These are phyloP conservation scores for Maudiozyma serrabonitensis DNA, from an alignment of 805 yeast genomes.

Conservation along the genomic window DNA sequence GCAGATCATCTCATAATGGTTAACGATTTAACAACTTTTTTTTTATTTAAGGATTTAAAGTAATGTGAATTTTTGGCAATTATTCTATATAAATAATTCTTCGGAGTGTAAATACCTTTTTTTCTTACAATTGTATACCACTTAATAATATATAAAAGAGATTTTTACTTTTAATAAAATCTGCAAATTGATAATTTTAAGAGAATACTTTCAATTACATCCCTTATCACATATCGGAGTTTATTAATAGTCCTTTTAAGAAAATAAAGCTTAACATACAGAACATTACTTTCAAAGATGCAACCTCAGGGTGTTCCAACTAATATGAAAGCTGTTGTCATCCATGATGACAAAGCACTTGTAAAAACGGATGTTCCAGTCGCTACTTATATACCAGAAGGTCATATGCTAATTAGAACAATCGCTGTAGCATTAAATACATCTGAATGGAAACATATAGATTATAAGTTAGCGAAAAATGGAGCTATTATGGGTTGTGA, in stretches of 20 bases:
- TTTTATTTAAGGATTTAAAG: too few species aligned
- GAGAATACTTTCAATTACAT: too few species aligned
- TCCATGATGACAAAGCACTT: slow-evolving; percentile 27
- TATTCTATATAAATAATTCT: too few species aligned
- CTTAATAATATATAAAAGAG: too few species aligned
- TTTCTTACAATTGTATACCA: not conserved
- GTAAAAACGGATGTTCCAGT: slow-evolving; percentile 25
- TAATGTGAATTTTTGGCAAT: too few species aligned
- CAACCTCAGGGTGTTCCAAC: slow-evolving; percentile 14
- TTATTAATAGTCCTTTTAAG: too few species aligned
- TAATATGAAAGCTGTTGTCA: slow-evolving; percentile 36
- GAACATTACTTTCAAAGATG: slow-evolving; percentile 3
- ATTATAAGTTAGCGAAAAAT: slow-evolving; percentile 30
- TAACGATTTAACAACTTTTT: too few species aligned
- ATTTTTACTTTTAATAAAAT: too few species aligned
- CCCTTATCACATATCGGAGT: too few species aligned
- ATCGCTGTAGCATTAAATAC: slow-evolving; percentile 56
- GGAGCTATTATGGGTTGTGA: slow-evolving; percentile 54
- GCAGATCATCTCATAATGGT: too few species aligned
- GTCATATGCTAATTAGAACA: slow-evolving; percentile 38
- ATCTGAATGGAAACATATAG: slow-evolving; percentile 58
- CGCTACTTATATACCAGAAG: slow-evolving; percentile 29
- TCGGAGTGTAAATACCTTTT: not conserved
- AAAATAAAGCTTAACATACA: not conserved
- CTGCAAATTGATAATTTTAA: too few species aligned